A percentile compares a stretch with the other conserved stretches of the same genome.
phyloP scores from a whole-genome alignment of 2,329 filamentous ascomycete genomes.

The Trichoderma sp. region DNA sequence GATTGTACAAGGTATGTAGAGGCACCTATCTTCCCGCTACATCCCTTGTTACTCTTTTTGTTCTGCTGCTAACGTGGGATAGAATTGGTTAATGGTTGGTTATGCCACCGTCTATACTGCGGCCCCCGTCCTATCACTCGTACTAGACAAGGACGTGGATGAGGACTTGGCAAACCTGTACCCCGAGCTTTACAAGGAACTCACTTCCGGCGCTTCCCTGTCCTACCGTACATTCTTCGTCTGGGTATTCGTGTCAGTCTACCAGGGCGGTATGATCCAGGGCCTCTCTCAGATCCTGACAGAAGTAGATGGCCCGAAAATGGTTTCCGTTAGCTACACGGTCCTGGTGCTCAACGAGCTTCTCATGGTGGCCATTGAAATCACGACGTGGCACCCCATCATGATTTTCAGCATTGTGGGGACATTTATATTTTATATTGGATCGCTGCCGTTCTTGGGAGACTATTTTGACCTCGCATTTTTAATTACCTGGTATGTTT shows the following conservation, averaged over 20 bases:
- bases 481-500: constrained; percentile 65
- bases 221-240: constrained; percentile 95
- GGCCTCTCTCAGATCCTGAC: constrained; percentile 89
- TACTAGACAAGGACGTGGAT: constrained; percentile 93
- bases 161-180: constrained; percentile 92
- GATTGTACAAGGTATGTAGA: constrained; percentile 71
- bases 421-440: constrained; percentile 78
- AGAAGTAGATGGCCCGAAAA: constrained; percentile 68
- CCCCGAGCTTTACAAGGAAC: constrained; percentile 94
- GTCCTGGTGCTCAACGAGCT: constrained; percentile 92
- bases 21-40: too few relatives aligned
- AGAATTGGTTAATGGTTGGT: constrained; percentile 94
- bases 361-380: constrained; percentile 94
- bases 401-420: constrained; percentile 86
- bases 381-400: constrained; percentile 93
- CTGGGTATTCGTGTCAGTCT: constrained; percentile 93
- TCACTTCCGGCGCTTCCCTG: constrained; percentile 84
- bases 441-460: constrained; percentile 80
- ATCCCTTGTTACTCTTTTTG: not conserved
- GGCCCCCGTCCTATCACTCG: constrained; percentile 85
- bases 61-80: constrained; percentile 30
- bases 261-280: constrained; percentile 94
- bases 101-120: constrained; percentile 97
- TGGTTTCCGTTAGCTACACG: constrained; percentile 91
- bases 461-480: constrained; percentile 87